Percentiles rank a stretch among this genome's conserved stretches.
These are phyloP conservation scores for Trichosporon inkin DNA, from an alignment of 1,284 basidiomycete species.

Conservation along the genomic window DNA sequence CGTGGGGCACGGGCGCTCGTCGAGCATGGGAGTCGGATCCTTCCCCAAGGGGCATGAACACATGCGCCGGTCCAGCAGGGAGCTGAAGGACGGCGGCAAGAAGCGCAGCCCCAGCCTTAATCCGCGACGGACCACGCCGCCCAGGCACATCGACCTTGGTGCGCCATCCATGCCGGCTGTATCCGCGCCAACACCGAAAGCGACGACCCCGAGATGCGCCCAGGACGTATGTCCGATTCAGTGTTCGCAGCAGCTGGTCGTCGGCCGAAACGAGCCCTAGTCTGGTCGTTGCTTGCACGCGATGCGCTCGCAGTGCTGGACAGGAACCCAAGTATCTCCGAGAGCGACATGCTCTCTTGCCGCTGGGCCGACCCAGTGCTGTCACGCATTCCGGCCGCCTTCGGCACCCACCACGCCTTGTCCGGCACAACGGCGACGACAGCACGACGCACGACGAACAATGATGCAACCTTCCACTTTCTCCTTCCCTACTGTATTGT, in stretches of 20 bases:
- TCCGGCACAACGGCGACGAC: neutral
- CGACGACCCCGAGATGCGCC: neutral
- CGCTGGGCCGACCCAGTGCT: neutral
- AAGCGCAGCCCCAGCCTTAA: neutral
- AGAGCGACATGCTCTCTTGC: neutral
- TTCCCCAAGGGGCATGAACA: neutral
- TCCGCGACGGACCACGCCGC: neutral
- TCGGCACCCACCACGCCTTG: neutral
- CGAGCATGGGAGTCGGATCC: neutral
- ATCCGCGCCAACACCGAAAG: neutral
- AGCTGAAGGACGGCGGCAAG: neutral
- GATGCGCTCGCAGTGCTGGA: too few relatives aligned
- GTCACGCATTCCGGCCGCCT: neutral
- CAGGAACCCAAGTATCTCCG: too few relatives aligned
- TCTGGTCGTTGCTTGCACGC: neutral
- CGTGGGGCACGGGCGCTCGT: neutral
- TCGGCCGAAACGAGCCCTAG: neutral
- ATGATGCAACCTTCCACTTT: neutral
- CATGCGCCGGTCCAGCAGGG: neutral
- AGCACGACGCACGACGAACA: neutral
- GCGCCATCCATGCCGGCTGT: neutral
- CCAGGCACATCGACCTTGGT: neutral
- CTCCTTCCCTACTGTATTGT: neutral
- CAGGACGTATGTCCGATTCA: neutral
- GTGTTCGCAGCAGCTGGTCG: constrained; percentile 1